Base-by-base conservation (phyloP, 2,329 filamentous ascomycete genomes). In the Cladophialophora immunda region DNA sequence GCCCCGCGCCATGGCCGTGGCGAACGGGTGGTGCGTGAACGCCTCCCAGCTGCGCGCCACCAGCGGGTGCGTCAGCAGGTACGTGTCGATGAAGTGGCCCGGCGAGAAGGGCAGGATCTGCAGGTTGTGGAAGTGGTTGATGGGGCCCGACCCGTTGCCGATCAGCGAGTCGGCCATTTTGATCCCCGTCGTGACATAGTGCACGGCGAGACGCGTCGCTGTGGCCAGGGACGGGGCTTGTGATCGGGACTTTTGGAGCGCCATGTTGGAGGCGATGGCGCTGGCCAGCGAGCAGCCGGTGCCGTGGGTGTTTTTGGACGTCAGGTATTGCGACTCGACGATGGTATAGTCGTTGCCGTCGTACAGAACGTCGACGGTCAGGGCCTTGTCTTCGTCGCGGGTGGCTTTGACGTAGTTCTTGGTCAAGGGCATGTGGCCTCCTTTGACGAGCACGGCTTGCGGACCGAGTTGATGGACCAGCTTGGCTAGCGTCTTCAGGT, bases 211-310 rank as follows among this genome's bases (percentile, higher is more conserved):
- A 54, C 81, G 81, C 3, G 89, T 84, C 13, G 87, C 85, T 63
- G 81, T 78, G 13, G 77, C 75, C 62, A 87, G 76, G 55, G 58
- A 62, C 25, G 34, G 36, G 30, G 61, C 6, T 11, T 41, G 56
- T 22, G 64, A 57, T 25, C 52, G 19, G 30, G 30, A 58, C 47
- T 64, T 60, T 30, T 69, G 65, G 27, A 61, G 32, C 17, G 86
- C 85, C 15, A 90, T 77, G 68, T 89, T 89, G 61, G 85, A 88
- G 1, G 88, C 87, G 72, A 90, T 88, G 5, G 88, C 88, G 50
- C 88, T 97, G 47, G 95, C 95, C 67, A 98, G 85, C 9, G 93
- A 96, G 76, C 95, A 99, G 3, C 95, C 95, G 0, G 95, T 98
- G 0, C 95, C 95, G 75, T 99, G 95, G 0, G 94, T 98, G 75